Conservation (phyloP, 78 protist genomes). For the Planoprotostelium fungivorum region DNA sequence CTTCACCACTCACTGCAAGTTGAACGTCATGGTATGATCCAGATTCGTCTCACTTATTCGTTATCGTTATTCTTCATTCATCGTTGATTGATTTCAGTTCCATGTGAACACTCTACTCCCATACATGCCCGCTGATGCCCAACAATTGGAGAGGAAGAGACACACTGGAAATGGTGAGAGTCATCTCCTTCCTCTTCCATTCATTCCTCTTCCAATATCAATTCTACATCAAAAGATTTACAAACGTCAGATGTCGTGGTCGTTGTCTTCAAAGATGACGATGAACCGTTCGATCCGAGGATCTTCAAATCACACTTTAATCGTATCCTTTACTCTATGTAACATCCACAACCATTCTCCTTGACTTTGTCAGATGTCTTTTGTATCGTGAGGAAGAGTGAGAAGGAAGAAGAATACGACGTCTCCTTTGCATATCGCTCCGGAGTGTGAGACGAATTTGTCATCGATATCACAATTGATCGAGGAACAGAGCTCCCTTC, state of each 20-base stretch:
- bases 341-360: neutral
- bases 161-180: constrained; percentile 76
- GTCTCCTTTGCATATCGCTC: no score
- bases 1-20: neutral
- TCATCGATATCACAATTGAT: no score
- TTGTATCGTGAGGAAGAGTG: neutral
- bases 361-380: no score
- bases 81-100: constrained; percentile 74
- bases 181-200: no score
- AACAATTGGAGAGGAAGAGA: constrained; percentile 73
- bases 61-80: neutral
- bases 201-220: no score
- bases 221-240: no score
- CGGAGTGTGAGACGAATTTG: neutral
- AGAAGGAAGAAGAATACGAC: no score
- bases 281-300: constrained; percentile 9
- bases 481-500: no score
- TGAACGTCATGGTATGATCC: neutral
- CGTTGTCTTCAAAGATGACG: constrained; percentile 19
- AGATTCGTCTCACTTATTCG: neutral
- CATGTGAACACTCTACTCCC: constrained; percentile 81
- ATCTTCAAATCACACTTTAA: constrained; percentile 13
- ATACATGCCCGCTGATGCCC: constrained; percentile 40
- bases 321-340: neutral
- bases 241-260: constrained; percentile 9